Percentiles rank a stretch among this genome's conserved stretches.
These are phyloP conservation scores for Crucihimalaya himalaica DNA, from an alignment of 345 rosid species.

Conservation along the genomic window DNA sequence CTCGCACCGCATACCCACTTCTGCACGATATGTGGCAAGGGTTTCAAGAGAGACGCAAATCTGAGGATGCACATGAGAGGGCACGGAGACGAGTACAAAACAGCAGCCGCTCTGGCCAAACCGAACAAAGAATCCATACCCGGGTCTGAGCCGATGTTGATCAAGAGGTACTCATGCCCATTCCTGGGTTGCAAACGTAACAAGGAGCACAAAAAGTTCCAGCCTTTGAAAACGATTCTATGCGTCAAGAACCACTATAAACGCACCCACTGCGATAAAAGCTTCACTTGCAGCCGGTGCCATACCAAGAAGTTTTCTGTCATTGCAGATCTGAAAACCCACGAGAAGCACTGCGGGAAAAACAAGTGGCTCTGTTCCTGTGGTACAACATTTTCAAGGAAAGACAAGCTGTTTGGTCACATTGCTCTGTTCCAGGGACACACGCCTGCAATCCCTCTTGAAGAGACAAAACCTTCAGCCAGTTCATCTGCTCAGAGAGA, in stretches of 20 bases:
- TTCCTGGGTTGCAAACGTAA: slow-evolving; percentile 91
- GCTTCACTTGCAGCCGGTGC: slow-evolving; percentile 89
- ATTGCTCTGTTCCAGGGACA: slow-evolving; percentile 96
- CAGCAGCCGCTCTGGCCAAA: slow-evolving; percentile 89
- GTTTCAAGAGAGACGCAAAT: slow-evolving; percentile 96
- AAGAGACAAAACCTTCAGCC: slow-evolving; percentile 54
- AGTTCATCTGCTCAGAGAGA: slow-evolving; percentile 49
- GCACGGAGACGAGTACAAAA: slow-evolving; percentile 96
- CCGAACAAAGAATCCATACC: slow-evolving; percentile 67
- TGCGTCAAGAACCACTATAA: slow-evolving; percentile 97
- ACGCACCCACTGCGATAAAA: slow-evolving; percentile 95
- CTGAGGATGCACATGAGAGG: slow-evolving; percentile 99
- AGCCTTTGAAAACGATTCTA: slow-evolving; percentile 85
- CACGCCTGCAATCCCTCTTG: slow-evolving; percentile 86
- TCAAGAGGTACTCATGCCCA: slow-evolving; percentile 96
- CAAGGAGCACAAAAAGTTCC: slow-evolving; percentile 96
- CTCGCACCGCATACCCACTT: slow-evolving; percentile 98
- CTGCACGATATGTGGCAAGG: slow-evolving; percentile 96
- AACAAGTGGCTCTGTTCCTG: slow-evolving; percentile 99
- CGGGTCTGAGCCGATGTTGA: slow-evolving; percentile 59
- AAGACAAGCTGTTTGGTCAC: slow-evolving; percentile 97
- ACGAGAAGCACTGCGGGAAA: slow-evolving; percentile 97
- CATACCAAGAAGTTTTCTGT: slow-evolving; percentile 93
- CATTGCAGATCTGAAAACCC: slow-evolving; percentile 94
- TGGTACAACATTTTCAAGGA: slow-evolving; percentile 94